Base-by-base conservation (phyloP, 2,329 filamentous ascomycete genomes). In the Fusarium haematococcum region DNA sequence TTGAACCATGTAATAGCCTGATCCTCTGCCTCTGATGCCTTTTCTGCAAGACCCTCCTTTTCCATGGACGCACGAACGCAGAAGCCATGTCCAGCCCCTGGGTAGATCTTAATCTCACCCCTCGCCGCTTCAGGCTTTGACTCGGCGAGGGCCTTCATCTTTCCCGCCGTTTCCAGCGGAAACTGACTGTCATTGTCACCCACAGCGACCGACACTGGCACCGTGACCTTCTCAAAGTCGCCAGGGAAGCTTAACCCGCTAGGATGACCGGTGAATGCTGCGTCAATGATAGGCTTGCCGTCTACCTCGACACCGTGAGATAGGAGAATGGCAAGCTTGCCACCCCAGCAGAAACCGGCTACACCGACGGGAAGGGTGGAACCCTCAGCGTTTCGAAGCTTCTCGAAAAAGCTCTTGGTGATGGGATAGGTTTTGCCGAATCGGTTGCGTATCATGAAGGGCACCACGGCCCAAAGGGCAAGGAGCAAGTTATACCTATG, bases 281-380 rank as follows among this genome's bases (percentile, higher is more conserved):
- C 56, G 4, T 65, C 63, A 3, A 65, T 59, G 3, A 65, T 57
- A 5, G 39, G 13, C 7, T 7, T 50, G 20, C 54, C 43, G 18
- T 58, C 27, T 11, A n/a, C 27, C 14, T 67, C 52, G 30, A 50
- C 59, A 35, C 84, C 82, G 18, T 85, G 83, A 13, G 85, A 82
- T 5, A 91, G 84, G n/a, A 85, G 78, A 10, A 89, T 78, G 3
- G 85, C 81, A 73, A 91, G 86, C 70, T 88, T 88, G 27, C 89
- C 91, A 27, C 90, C 90, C 90, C 90, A 92, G 83, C 89, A 92
- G 81, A 90, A 92, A 1, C 90, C 91, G 0, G 88, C 88, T 0
- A 84, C 87, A 25, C 86, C 89, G 54, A 91, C 80, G 18, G 81
- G 79, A 8, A 82, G 75, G 58, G 43, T 57, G 6, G 71, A 67